Conservation (phyloP, 1,284 basidiomycete species). For the Microbotryomycetes sp. region DNA sequence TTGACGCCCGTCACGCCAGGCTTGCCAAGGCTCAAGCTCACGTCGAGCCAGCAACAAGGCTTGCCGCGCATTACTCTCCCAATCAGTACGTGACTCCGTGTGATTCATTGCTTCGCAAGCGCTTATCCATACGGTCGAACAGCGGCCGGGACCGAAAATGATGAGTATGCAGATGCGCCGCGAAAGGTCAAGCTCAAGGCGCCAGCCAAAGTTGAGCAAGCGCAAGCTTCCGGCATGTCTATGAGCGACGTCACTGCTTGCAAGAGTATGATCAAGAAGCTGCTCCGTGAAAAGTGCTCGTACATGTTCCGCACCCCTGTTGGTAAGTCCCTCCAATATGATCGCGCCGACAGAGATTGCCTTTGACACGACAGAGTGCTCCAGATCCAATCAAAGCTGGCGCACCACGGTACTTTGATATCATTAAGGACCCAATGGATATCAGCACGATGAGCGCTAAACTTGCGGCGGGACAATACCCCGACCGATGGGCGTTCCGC, state of each 20-base stretch:
- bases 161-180: slow-evolving; percentile 38
- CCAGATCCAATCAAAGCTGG: slow-evolving; percentile 40
- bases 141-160: slow-evolving; percentile 39
- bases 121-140: too few relatives aligned
- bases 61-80: background rate
- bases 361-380: background rate
- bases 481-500: slow-evolving; percentile 73
- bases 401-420: slow-evolving; percentile 58
- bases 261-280: slow-evolving; percentile 71
- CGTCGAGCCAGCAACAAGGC: slow-evolving; percentile 1
- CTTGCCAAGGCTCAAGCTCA: slow-evolving; percentile 24
- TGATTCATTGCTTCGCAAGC: slow-evolving; percentile 2
- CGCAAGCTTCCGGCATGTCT: slow-evolving; percentile 73
- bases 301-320: slow-evolving; percentile 76
- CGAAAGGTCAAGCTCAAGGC: slow-evolving; percentile 38
- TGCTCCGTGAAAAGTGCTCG: slow-evolving; percentile 60
- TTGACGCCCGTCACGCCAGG: background rate
- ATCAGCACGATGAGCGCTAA: slow-evolving; percentile 81
- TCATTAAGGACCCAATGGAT: slow-evolving; percentile 94
- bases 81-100: slow-evolving; percentile 21
- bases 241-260: slow-evolving; percentile 71
- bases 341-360: background rate
- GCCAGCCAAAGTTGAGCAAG: slow-evolving; percentile 51
- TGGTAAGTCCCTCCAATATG: slow-evolving; percentile 38
- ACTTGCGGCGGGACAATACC: slow-evolving; percentile 72